Percentiles rank a stretch among this genome's conserved stretches.
These are phyloP conservation scores for Acacia pycnantha DNA, from an alignment of 331 rosid species.

Conservation along the genomic window DNA sequence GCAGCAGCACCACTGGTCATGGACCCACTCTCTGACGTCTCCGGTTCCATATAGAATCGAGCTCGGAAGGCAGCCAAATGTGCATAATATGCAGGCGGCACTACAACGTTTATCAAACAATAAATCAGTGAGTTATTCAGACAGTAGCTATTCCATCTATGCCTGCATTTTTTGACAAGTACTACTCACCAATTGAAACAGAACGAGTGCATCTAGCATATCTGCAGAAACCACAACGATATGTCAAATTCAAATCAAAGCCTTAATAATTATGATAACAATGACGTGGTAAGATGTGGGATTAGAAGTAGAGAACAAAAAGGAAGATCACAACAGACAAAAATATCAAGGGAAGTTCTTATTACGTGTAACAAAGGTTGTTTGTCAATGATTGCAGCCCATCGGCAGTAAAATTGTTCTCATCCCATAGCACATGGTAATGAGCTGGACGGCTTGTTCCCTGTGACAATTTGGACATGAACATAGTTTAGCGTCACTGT, in stretches of 20 bases:
- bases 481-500: background rate
- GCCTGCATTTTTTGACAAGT: background rate
- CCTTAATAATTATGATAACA: background rate
- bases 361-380: slow-evolving; percentile 91
- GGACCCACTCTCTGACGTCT: slow-evolving; percentile 83
- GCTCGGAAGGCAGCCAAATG: slow-evolving; percentile 97
- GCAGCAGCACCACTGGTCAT: slow-evolving; percentile 65
- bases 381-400: slow-evolving; percentile 74
- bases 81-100: slow-evolving; percentile 96
- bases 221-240: slow-evolving; percentile 33
- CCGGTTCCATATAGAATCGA: slow-evolving; percentile 93
- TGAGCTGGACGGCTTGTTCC: slow-evolving; percentile 99
- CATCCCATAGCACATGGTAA: slow-evolving; percentile 96
- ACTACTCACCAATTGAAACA: slow-evolving; percentile 82
- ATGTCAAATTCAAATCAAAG: background rate
- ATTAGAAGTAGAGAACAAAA: background rate
- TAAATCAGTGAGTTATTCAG: background rate
- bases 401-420: slow-evolving; percentile 87
- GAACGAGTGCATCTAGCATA: slow-evolving; percentile 96
- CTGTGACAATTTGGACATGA: slow-evolving; percentile 38
- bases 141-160: background rate
- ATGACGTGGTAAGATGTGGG: background rate
- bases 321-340: background rate
- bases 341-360: background rate
- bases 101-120: slow-evolving; percentile 37